Base-by-base conservation (phyloP, 176 grass and related monocot species). In the Aegilops speltoides region DNA sequence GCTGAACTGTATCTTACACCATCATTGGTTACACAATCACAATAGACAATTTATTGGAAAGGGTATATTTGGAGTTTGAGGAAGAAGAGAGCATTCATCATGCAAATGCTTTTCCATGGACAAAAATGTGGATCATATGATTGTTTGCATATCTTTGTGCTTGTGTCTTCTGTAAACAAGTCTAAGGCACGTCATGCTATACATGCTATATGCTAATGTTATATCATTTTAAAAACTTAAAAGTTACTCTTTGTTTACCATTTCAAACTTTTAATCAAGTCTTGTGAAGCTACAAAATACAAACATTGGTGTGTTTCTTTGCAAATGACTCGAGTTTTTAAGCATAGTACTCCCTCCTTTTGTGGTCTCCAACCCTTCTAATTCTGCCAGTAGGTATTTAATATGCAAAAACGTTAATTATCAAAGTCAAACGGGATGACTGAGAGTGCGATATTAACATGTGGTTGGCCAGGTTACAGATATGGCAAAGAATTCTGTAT, bases 101-200 rank as follows among this genome's bases (percentile, higher is more conserved):
- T 20, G 45, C 25, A 77, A 9, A 56, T 77, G 73, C 73, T 77
- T 56, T 77, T 26, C 43, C 45, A 76, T 75, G 72, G 72, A 74
- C 41, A 56, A 32, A 77, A 77, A 77, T 52, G 46, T 12, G 46
- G 73, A 77, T 56, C 73, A 54, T 54, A 75, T 56, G 73, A 77
- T 77, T 77, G 46, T 77, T 77, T 56, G 46, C 46, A 54, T 77
- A 46, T 20, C 73, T 54, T 32, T 54, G 73, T 77, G 46, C 26
- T 56, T 77, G 26, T 31, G 15, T 77, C 46, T 56, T 56, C 2
- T 16, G 7, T 83, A 50, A 76, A 20, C 17, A 76, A 87, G 45
- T 46, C 10, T 14, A 46, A 46, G 32, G 22, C 56, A 43, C 10
- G 17, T 2, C 25, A 46, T 80, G 73, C 43, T 48, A 56, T 56